Evolutionary conservation across 192 early-diverging fungal genomes (phyloP), one percentile per base, ranked within the genome.

Genomic region (Coemansia sp.): DNA sequence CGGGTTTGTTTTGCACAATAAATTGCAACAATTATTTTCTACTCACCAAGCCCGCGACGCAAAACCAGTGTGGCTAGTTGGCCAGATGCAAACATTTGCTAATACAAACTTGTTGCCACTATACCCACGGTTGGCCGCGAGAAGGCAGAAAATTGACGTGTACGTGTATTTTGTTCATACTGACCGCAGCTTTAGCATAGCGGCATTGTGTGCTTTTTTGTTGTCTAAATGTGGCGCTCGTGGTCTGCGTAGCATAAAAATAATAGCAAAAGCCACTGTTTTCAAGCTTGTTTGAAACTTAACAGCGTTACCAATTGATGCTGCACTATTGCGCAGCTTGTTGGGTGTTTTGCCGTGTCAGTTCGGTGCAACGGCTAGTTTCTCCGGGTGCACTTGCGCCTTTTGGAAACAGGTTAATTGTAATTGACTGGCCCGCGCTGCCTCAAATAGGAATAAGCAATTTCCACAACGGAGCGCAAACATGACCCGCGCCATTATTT

Each of bases 51-150:
- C 26, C n/a, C 2, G 22, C 7, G 7, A 14, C 39, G 40, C 40
- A 27, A 14, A 29, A 55, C 43, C 39, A 44, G 1, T 44, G 53
- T 55, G 41, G 41, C 53, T 55, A 42, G 30, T 29, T 42, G 19
- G 34, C 6, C 27, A 17, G n/a, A 9, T 14, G 23, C 51, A 53
- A 28, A 40, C 11, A 53, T 38, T 25, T 52, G 32, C 21, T 22
- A 39, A 38, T 39, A 21, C 49, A 53, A 40, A 25, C 20, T 15
- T 29, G 51, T 26, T 9, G 50, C 34, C 35, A 38, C 36, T 40
- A 27, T 28, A 40, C 51, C 36, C 26, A n/a, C n/a, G n/a, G n/a
- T n/a, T n/a, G n/a, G n/a, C n/a, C n/a, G n/a, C n/a, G 15, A 39
- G n/a, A 39, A 14, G 15, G 38, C 38, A 22, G 17, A 30, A 34